phyloP scores from a whole-genome alignment of 2,329 filamentous ascomycete species.

The Diaporthe vaccinii region DNA sequence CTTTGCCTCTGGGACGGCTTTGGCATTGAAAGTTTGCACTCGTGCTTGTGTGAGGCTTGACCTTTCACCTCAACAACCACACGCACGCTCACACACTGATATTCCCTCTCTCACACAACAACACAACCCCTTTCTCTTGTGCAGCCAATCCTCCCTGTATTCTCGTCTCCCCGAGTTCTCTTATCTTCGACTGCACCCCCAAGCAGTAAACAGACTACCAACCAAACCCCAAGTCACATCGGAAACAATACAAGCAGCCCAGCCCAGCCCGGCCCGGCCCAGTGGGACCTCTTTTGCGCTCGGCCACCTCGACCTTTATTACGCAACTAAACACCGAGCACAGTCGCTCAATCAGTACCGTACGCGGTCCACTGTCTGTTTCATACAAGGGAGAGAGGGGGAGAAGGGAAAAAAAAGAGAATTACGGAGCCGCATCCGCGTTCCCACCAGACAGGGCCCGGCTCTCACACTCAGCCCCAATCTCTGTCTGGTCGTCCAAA shows the following conservation, averaged over 20 bases:
- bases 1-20: conserved; percentile 27
- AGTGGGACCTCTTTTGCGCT: conserved; percentile 7
- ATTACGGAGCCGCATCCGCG: conserved; percentile 17
- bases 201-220: neutral
- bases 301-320: conserved; percentile 21
- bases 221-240: neutral
- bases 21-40: conserved; percentile 30
- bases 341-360: conserved; percentile 11
- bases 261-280: conserved; percentile 13
- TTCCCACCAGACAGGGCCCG: conserved; percentile 12
- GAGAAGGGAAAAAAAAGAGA: neutral
- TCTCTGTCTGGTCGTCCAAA: conserved; percentile 13
- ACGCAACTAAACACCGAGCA: conserved; percentile 15
- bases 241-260: conserved; percentile 9
- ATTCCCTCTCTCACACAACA: neutral
- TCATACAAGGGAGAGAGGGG: conserved; percentile 5
- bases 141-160: neutral
- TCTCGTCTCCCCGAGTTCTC: neutral
- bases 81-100: neutral
- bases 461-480: conserved; percentile 8
- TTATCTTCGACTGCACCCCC: neutral
- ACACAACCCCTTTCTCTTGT: neutral
- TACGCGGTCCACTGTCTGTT: conserved; percentile 20
- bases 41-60: conserved; percentile 10
- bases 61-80: conserved; percentile 23